Conservation (phyloP, 352 stramenopile species). For the Globisporangium echinulatum region DNA sequence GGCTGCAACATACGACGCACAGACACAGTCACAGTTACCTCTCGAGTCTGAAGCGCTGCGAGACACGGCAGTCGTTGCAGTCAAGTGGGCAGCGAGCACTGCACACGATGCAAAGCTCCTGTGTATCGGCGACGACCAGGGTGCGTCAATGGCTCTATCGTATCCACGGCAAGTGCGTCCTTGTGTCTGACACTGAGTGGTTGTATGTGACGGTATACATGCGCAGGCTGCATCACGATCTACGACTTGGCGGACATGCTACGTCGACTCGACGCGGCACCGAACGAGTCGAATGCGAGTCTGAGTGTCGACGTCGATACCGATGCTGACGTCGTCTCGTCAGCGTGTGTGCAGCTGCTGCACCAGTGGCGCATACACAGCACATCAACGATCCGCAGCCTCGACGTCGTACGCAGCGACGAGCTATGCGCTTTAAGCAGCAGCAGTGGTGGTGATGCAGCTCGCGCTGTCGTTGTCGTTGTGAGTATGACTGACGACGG, state of each 20-base stretch:
- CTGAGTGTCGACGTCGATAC: not conserved
- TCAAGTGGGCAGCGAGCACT: slow-evolving; percentile 23
- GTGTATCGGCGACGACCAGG: slow-evolving; percentile 34
- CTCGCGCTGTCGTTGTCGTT: slow-evolving; percentile 12
- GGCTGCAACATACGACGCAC: too few species aligned
- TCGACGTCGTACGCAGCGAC: slow-evolving; percentile 11
- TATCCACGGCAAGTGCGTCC: not conserved
- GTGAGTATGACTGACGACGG: slow-evolving; percentile 25
- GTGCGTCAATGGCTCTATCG: slow-evolving; percentile 4
- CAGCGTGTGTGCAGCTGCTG: slow-evolving; percentile 8
- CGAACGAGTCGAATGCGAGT: not conserved
- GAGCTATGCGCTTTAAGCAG: not conserved
- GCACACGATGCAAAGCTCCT: slow-evolving; percentile 20
- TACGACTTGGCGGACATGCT: slow-evolving; percentile 20
- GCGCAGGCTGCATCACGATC: slow-evolving; percentile 22
- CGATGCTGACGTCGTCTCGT: not conserved
- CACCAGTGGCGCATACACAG: slow-evolving; percentile 23
- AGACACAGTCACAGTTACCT: not conserved
- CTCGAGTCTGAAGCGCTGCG: not conserved
- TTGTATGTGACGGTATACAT: not conserved
- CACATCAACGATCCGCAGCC: slow-evolving; percentile 15
- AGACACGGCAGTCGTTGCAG: slow-evolving; percentile 9
- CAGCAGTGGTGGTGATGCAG: not conserved
- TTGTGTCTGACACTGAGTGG: not conserved
- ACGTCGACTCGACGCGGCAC: slow-evolving; percentile 1